Evolutionary conservation across 352 stramenopile species (phyloP).

Genomic region (Globisporangium takayamanum): DNA sequence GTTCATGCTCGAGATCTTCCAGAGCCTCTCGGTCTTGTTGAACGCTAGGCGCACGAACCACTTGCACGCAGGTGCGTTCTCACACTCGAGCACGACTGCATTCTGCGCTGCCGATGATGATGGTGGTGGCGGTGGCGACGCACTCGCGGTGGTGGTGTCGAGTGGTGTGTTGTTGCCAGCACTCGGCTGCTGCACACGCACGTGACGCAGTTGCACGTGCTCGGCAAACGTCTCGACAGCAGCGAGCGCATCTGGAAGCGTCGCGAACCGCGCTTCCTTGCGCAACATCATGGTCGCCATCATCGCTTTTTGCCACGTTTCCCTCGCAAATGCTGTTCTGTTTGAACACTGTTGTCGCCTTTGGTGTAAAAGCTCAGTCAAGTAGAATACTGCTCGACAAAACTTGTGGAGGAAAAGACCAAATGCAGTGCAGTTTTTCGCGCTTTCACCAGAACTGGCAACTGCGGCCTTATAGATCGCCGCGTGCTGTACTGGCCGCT

Average conservation of each 20-base stretch:
- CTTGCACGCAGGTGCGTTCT: slow-evolving; percentile 58
- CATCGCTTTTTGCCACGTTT: background rate
- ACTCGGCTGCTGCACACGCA: slow-evolving; percentile 37
- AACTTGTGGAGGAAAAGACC: too few relatives aligned
- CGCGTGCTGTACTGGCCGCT: too few relatives aligned
- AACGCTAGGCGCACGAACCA: slow-evolving; percentile 68
- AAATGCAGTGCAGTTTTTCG: too few relatives aligned
- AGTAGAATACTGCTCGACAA: too few relatives aligned
- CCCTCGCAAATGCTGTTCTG: too few relatives aligned
- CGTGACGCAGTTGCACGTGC: slow-evolving; percentile 44
- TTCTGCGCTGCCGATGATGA: slow-evolving; percentile 15
- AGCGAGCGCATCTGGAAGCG: slow-evolving; percentile 54
- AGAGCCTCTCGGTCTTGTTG: slow-evolving; percentile 58
- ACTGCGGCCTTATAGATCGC: too few relatives aligned
- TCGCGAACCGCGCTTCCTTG: slow-evolving; percentile 59
- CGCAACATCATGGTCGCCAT: slow-evolving; percentile 12
- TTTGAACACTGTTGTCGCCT: too few relatives aligned
- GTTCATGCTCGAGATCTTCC: slow-evolving; percentile 74
- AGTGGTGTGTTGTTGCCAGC: too few relatives aligned
- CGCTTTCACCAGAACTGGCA: too few relatives aligned
- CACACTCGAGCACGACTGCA: slow-evolving; percentile 53
- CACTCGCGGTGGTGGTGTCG: too few relatives aligned
- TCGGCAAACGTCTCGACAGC: slow-evolving; percentile 54
- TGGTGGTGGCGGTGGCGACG: background rate
- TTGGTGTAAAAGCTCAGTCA: too few relatives aligned